A percentile compares a stretch with the other conserved stretches of the same genome.
These are phyloP conservation scores for Gracilaria vermiculophylla DNA, from an alignment of 23 red algal genomes.

Conservation along the genomic window DNA sequence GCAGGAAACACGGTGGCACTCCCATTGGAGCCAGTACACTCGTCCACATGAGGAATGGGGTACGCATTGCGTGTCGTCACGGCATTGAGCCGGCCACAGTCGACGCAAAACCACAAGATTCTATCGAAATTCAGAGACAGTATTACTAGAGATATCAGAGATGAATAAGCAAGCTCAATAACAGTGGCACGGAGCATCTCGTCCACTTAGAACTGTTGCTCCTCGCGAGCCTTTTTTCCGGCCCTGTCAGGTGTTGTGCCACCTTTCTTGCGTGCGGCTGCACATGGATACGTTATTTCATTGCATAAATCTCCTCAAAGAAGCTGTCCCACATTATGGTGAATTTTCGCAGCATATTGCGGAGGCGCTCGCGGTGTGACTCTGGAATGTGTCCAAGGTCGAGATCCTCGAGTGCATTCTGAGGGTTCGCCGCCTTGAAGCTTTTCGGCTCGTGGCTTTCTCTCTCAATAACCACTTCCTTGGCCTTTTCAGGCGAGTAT, in stretches of 20 bases:
- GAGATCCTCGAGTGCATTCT: neutral
- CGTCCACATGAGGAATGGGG: no score
- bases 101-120: neutral
- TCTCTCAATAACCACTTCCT: no score
- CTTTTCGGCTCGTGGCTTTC: neutral
- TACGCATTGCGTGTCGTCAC: no score
- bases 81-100: no score
- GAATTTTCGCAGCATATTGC: neutral
- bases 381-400: neutral
- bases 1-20: no score
- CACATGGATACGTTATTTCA: neutral
- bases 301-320: neutral
- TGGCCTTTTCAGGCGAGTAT: no score
- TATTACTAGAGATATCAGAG: neutral
- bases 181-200: neutral
- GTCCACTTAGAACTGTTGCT: neutral
- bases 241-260: neutral
- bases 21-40: no score
- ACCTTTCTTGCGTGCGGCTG: neutral
- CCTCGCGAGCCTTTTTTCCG: neutral
- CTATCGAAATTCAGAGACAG: neutral
- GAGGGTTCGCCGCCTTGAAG: neutral
- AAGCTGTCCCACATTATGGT: neutral
- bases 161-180: neutral
- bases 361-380: neutral